Conservation (phyloP, 306 rosid species). For the Oxytropis ochrocephala region DNA sequence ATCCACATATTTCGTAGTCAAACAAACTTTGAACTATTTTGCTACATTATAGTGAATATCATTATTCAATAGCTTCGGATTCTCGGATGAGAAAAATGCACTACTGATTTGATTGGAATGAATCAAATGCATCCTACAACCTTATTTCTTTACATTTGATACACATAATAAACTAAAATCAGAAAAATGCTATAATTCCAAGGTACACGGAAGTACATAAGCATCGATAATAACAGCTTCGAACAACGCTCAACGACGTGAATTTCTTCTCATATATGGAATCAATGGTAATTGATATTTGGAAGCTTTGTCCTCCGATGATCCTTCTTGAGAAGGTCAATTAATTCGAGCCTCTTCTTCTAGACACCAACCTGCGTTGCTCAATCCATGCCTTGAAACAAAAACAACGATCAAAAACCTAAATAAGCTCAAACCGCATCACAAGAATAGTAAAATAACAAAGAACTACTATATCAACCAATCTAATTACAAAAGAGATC, state of each 20-base stretch:
- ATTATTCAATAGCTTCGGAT: not conserved
- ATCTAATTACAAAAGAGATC: not conserved
- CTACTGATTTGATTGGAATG: not conserved
- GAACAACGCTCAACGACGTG: constrained; percentile 57
- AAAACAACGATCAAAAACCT: constrained; percentile 5
- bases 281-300: constrained; percentile 70
- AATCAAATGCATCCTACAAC: not conserved
- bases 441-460: not conserved
- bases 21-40: not conserved
- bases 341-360: constrained; percentile 62
- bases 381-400: constrained; percentile 69
- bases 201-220: constrained; percentile 76
- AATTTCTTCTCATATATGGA: constrained; percentile 74
- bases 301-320: constrained; percentile 61
- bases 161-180: not conserved
- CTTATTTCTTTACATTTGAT: not conserved
- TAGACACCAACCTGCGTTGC: constrained; percentile 59
- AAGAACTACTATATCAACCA: not conserved
- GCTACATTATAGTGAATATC: not conserved
- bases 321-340: constrained; percentile 46
- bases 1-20: not conserved
- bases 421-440: not conserved
- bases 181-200: not conserved
- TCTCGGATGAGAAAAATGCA: not conserved
- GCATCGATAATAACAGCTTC: constrained; percentile 65